Conservation (phyloP, 2,329 filamentous ascomycete genomes). For the Orbilia quercus region DNA sequence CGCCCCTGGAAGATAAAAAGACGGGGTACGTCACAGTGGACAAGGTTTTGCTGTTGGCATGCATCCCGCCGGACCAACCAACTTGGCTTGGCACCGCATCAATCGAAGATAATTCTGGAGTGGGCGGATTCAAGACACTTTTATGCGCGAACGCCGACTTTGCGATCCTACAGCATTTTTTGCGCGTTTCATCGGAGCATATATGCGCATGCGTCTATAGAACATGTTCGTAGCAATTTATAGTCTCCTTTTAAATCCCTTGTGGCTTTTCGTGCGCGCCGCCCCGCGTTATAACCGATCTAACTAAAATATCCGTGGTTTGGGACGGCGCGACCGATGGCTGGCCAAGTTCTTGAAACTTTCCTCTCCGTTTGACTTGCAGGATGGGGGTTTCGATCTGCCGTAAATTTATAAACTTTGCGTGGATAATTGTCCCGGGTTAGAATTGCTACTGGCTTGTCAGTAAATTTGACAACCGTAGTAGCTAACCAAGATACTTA, state of each 20-base stretch:
- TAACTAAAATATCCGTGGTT: conserved; percentile 32
- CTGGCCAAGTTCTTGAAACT: conserved; percentile 23
- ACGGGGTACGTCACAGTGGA: conserved; percentile 49
- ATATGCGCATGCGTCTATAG: no score
- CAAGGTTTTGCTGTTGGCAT: conserved; percentile 9
- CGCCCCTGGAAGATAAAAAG: conserved; percentile 20
- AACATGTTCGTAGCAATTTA: not conserved
- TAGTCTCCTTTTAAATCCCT: conserved; percentile 12
- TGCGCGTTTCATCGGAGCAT: conserved; percentile 12
- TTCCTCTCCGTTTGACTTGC: not conserved
- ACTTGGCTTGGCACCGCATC: no score
- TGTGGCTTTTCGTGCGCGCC: conserved; percentile 6
- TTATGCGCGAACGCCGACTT: conserved; percentile 1
- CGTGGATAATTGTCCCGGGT: no score
- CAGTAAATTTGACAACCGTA: not conserved
- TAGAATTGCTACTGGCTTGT: no score
- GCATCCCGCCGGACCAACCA: conserved; percentile 3
- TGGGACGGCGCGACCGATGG: conserved; percentile 15
- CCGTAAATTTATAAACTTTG: no score
- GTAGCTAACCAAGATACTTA: no score
- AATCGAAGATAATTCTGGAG: not conserved
- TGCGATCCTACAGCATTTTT: not conserved
- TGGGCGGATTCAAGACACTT: conserved; percentile 29
- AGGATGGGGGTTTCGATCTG: conserved; percentile 7
- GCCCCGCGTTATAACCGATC: conserved; percentile 10